A percentile compares a stretch with the other conserved stretches of the same genome.
These are phyloP conservation scores for Berkeleyomyces basicola DNA, from an alignment of 2,329 filamentous ascomycete genomes.

Conservation along the genomic window DNA sequence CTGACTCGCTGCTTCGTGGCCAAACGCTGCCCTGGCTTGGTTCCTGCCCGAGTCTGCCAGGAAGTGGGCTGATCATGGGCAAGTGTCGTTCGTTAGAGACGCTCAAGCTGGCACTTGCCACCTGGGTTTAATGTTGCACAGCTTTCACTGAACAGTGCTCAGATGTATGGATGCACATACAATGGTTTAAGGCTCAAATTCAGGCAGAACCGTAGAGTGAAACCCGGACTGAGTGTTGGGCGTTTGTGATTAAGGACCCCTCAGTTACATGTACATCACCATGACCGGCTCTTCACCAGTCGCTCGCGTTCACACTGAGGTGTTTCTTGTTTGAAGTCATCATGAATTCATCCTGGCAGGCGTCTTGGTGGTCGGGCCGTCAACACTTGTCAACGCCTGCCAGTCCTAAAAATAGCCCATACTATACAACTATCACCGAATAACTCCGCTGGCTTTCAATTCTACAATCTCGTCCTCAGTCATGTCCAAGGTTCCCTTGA, in stretches of 20 bases:
- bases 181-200: neutral
- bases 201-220: no score
- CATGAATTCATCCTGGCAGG: no score
- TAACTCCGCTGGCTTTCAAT: slow-evolving; percentile 49
- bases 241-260: no score
- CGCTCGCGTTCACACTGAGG: no score
- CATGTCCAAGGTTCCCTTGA: slow-evolving; percentile 47
- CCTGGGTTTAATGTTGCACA: neutral
- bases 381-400: neutral
- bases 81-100: slow-evolving; percentile 13
- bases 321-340: neutral
- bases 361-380: neutral
- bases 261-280: no score
- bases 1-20: neutral
- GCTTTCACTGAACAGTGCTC: neutral
- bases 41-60: slow-evolving; percentile 3
- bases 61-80: slow-evolving; percentile 13
- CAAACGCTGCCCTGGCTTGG: neutral
- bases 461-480: slow-evolving; percentile 39
- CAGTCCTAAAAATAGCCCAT: neutral
- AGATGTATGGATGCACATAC: neutral
- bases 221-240: no score
- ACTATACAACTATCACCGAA: slow-evolving; percentile 26
- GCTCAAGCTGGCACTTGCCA: slow-evolving; percentile 1
- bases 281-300: no score